Percentiles rank a stretch among this genome's conserved stretches.
phyloP scores from a whole-genome alignment of 257 asterid species.

The Eustoma russellianum region DNA sequence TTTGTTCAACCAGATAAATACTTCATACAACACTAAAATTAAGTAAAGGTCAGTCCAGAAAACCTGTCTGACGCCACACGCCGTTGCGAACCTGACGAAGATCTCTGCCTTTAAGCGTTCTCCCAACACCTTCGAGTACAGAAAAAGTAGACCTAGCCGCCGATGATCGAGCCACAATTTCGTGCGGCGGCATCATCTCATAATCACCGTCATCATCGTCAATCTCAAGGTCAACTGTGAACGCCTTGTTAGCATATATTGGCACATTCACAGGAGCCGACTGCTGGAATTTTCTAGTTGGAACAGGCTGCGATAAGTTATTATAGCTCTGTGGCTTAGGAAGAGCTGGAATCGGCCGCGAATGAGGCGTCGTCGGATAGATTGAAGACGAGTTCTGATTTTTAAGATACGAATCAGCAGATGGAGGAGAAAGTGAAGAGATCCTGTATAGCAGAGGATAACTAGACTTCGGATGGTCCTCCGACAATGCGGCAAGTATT shows the following conservation, averaged over 20 bases:
- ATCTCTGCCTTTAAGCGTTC: conserved; percentile 73
- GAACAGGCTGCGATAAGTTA: conserved; percentile 13
- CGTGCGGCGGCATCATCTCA: conserved; percentile 70
- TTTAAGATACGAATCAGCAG: background rate
- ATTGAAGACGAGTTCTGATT: background rate
- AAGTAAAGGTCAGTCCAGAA: conserved; percentile 25
- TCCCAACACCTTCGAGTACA: conserved; percentile 65
- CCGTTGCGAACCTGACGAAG: conserved; percentile 70
- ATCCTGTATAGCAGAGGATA: conserved; percentile 33
- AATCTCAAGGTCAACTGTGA: conserved; percentile 13
- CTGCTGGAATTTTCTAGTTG: conserved; percentile 39
- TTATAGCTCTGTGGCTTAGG: conserved; percentile 26
- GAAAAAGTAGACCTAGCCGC: conserved; percentile 33
- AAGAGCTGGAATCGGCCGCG: conserved; percentile 34
- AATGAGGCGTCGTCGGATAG: conserved; percentile 13
- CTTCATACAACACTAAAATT: background rate
- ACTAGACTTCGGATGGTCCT: conserved; percentile 23
- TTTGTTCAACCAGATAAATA: too few species aligned
- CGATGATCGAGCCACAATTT: conserved; percentile 49
- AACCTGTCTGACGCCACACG: conserved; percentile 65
- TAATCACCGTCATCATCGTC: conserved; percentile 30
- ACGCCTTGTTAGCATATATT: conserved; percentile 22
- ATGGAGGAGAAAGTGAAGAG: conserved; percentile 26
- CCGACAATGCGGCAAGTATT: conserved; percentile 62
- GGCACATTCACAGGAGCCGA: conserved; percentile 53